Percentiles rank a stretch among this genome's conserved stretches.
Evolutionary conservation across 192 early-diverging fungal genomes (phyloP).

Genomic region (Neocallimastix lanati): DNA sequence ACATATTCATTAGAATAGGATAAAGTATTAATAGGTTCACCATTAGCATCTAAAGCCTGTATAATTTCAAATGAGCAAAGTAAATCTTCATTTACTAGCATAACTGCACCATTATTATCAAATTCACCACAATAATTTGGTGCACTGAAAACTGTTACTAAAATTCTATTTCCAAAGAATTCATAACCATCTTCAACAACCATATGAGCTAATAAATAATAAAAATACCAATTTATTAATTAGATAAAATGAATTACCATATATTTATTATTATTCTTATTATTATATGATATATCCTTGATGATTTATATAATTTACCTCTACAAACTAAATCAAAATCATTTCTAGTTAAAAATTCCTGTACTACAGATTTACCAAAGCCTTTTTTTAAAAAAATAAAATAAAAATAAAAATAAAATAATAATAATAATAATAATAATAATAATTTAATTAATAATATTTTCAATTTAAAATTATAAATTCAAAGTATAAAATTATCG

Average conservation of each 20-base stretch:
- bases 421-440: no score
- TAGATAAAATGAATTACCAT: no score
- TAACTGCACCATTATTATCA: conserved; percentile 75
- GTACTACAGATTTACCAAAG: conserved; percentile 69
- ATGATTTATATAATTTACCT: background rate
- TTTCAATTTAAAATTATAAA: no score
- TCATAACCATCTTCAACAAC: conserved; percentile 97
- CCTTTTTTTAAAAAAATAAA: no score
- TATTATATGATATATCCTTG: no score
- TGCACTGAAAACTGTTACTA: conserved; percentile 88
- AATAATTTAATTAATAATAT: no score
- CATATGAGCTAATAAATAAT: conserved; percentile 67
- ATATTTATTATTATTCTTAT: background rate
- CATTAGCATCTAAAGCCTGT: background rate
- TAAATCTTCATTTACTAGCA: conserved; percentile 76
- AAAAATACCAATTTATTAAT: no score
- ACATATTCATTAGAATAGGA: background rate
- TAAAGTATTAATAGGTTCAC: background rate
- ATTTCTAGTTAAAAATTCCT: conserved; percentile 61
- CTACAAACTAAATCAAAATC: conserved; percentile 70
- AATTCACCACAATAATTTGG: conserved; percentile 98
- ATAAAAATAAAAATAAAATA: no score
- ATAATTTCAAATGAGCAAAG: conserved; percentile 64
- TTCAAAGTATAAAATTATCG: no score
- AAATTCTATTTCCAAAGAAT: conserved; percentile 73